Conservation (phyloP, 2,329 filamentous ascomycete species). For the Alternaria brassicicola region DNA sequence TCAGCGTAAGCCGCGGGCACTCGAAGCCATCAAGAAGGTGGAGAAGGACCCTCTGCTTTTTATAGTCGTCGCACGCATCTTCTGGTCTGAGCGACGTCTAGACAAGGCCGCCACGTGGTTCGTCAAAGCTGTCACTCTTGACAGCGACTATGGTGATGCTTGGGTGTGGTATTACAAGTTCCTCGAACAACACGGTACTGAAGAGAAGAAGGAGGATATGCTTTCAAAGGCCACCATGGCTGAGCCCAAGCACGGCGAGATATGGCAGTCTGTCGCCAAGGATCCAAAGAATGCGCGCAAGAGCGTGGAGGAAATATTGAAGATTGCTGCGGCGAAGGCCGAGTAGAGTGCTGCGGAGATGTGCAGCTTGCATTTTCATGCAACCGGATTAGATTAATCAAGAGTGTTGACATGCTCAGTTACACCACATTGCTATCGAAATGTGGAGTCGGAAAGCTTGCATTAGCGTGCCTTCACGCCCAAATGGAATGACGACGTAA, state of each 20-base stretch:
- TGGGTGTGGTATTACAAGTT: conserved; percentile 99
- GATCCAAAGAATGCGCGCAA: conserved; percentile 79
- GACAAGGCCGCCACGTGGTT: conserved; percentile 98
- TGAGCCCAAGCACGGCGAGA: conserved; percentile 90
- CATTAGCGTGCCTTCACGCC: not conserved
- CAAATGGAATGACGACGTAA: conserved; percentile 7
- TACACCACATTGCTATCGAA: too few relatives aligned
- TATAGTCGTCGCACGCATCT: conserved; percentile 89
- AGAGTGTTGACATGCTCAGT: too few relatives aligned
- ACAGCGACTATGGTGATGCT: conserved; percentile 85
- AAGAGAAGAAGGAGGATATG: conserved; percentile 89
- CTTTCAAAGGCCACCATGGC: conserved; percentile 78
- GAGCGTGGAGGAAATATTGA: conserved; percentile 79
- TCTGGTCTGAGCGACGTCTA: conserved; percentile 90
- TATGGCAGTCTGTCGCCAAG: conserved; percentile 87
- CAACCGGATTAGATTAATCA: too few relatives aligned
- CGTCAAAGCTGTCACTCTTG: conserved; percentile 88
- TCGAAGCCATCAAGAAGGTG: conserved; percentile 96
- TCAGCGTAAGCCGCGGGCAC: conserved; percentile 85
- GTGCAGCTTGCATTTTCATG: too few relatives aligned
- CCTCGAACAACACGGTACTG: conserved; percentile 86
- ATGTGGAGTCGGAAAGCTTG: not conserved
- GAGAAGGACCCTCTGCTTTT: conserved; percentile 91
- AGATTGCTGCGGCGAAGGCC: conserved; percentile 70
- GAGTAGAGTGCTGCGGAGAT: conserved; percentile 43